A percentile compares a stretch with the other conserved stretches of the same genome.
Evolutionary conservation across 768 basidiomycete species (phyloP).

Genomic region (Thelephora aurantiotincta): DNA sequence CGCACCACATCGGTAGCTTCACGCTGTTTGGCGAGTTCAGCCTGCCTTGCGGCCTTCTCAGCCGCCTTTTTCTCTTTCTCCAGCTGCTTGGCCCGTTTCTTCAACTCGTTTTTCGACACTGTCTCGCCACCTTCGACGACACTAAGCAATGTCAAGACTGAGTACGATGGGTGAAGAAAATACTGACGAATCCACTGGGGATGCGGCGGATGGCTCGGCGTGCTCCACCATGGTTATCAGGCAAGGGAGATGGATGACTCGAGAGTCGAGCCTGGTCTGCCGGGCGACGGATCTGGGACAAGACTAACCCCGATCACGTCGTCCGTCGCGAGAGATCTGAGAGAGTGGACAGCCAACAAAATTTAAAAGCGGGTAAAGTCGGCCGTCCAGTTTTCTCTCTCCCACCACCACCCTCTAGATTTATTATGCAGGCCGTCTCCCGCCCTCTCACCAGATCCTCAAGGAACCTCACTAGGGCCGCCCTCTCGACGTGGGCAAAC

Average conservation of each 20-base stretch:
- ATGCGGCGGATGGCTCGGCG: background rate
- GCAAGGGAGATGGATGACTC: background rate
- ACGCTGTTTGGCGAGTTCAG: constrained; percentile 55
- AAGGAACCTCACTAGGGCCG: constrained; percentile 22
- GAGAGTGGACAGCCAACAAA: too few relatives aligned
- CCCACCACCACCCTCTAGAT: constrained; percentile 3
- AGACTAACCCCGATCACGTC: too few relatives aligned
- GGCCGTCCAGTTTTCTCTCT: constrained; percentile 2
- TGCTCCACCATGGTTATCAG: background rate
- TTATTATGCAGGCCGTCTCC: constrained; percentile 26
- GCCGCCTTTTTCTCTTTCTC: constrained; percentile 86
- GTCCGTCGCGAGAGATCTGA: too few relatives aligned
- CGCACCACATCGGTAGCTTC: constrained; percentile 51
- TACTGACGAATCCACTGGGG: background rate
- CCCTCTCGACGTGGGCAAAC: constrained; percentile 64
- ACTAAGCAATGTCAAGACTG: background rate
- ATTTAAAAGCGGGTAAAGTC: too few relatives aligned
- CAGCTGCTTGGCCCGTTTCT: constrained; percentile 82
- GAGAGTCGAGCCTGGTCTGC: background rate
- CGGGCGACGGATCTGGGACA: too few relatives aligned
- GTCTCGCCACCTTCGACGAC: constrained; percentile 13
- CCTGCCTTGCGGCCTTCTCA: constrained; percentile 70
- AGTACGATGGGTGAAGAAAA: background rate
- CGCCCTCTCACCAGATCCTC: constrained; percentile 36
- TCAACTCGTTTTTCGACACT: constrained; percentile 74